These are phyloP conservation scores for Phyllosticta capitalensis DNA, from an alignment of 2,329 filamentous ascomycete species.

Conservation along the genomic window DNA sequence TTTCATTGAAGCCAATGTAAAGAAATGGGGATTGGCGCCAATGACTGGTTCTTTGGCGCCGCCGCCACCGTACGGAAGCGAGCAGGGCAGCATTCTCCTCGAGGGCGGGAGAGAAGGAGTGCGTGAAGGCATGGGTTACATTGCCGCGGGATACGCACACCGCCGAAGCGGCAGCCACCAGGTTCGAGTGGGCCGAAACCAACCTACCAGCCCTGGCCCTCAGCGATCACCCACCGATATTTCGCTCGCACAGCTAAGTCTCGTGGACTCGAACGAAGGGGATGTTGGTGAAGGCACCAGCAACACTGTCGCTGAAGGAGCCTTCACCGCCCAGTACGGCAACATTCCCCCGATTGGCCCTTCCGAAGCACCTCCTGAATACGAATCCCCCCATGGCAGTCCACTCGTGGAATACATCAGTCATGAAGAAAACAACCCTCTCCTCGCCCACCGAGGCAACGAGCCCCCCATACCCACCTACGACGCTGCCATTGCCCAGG, in stretches of 20 bases:
- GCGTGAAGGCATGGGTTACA: conserved; percentile 44
- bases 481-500: conserved; percentile 73
- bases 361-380: conserved; percentile 39
- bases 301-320: conserved; percentile 3
- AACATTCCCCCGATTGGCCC: conserved; percentile 3
- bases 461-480: conserved; percentile 72
- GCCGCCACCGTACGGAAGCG: conserved; percentile 90
- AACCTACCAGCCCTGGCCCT: conserved; percentile 77
- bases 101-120: conserved; percentile 60
- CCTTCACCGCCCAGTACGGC: conserved; percentile 2
- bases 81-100: conserved; percentile 90
- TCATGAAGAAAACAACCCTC: conserved; percentile 42
- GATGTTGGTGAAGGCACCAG: conserved; percentile 67
- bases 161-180: conserved; percentile 68
- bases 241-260: conserved; percentile 76
- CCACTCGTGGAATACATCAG: conserved; percentile 15
- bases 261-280: conserved; percentile 50
- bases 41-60: conserved; percentile 93
- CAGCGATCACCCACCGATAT: conserved; percentile 91
- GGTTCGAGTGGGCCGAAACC: conserved; percentile 56
- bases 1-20: conserved; percentile 98
- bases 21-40: conserved; percentile 97
- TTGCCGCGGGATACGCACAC: conserved; percentile 42
- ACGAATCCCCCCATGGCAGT: conserved; percentile 38
- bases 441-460: conserved; percentile 18